Conservation (phyloP, 192 early-diverging fungal genomes). For the Spinellus fusiger region DNA sequence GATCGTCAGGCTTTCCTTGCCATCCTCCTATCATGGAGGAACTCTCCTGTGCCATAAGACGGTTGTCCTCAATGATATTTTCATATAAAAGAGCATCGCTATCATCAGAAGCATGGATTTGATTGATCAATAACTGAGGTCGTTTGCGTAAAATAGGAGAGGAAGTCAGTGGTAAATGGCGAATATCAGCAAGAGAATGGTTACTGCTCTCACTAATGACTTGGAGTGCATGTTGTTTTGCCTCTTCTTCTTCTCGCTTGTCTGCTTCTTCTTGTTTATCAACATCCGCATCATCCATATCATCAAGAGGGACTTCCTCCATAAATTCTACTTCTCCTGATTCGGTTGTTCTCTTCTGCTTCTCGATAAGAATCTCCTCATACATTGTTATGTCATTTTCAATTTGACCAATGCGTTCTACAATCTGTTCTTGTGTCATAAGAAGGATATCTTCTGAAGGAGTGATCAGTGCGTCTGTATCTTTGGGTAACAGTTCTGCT, state of each 20-base stretch:
- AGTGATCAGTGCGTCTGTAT: neutral
- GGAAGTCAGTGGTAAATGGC: constrained; percentile 23
- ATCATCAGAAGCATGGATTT: constrained; percentile 34
- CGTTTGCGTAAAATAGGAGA: constrained; percentile 26
- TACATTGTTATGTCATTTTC: constrained; percentile 30
- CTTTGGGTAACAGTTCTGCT: neutral
- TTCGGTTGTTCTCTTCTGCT: neutral
- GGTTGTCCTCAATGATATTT: constrained; percentile 26
- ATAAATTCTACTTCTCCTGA: neutral
- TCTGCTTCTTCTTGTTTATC: constrained; percentile 5
- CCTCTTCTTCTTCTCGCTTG: constrained; percentile 8
- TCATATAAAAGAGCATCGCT: constrained; percentile 31
- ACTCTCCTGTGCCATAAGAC: constrained; percentile 14
- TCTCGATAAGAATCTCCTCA: constrained; percentile 20
- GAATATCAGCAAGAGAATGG: constrained; percentile 11
- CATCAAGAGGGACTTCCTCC: no score
- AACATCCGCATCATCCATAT: constrained; percentile 3
- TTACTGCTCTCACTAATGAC: constrained; percentile 17
- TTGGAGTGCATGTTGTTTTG: constrained; percentile 16
- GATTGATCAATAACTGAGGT: constrained; percentile 37
- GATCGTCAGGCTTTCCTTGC: constrained; percentile 4
- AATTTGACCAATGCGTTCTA: constrained; percentile 33
- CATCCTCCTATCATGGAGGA: constrained; percentile 8
- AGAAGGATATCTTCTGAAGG: neutral
- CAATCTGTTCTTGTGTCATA: constrained; percentile 29